Percentiles rank a stretch among this genome's conserved stretches.
Conservation (phyloP, 2,329 filamentous ascomycete genomes). For the Teratosphaeria pseudoeucalypti region DNA sequence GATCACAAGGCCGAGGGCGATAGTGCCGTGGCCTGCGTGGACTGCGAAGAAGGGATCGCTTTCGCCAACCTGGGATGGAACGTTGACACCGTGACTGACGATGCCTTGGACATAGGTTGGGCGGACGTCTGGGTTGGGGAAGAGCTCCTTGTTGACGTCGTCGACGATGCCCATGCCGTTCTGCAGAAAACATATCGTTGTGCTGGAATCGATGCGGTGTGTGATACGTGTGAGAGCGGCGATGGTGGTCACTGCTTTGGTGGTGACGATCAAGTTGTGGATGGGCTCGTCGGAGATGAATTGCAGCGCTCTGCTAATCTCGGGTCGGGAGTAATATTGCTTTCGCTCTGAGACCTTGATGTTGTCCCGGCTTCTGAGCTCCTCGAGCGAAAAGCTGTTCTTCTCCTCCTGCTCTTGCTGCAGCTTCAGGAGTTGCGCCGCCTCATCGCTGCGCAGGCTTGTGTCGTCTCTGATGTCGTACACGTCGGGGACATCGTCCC, state of each 20-base stretch:
- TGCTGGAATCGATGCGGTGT: slow-evolving; percentile 54
- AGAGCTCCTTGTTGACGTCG: slow-evolving; percentile 59
- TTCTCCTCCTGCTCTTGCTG: slow-evolving; percentile 1
- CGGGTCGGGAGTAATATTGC: neutral
- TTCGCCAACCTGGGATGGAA: slow-evolving; percentile 23
- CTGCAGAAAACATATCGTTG: slow-evolving; percentile 65
- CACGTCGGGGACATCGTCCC: slow-evolving; percentile 9
- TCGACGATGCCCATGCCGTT: slow-evolving; percentile 81
- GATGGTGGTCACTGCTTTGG: slow-evolving; percentile 62
- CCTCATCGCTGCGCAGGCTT: slow-evolving; percentile 17
- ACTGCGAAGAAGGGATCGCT: slow-evolving; percentile 41
- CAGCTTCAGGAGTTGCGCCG: slow-evolving; percentile 13
- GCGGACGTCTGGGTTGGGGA: slow-evolving; percentile 52
- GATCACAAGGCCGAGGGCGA: slow-evolving; percentile 42
- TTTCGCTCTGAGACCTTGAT: neutral
- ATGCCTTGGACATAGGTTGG: slow-evolving; percentile 70
- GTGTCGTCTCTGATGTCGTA: slow-evolving; percentile 13
- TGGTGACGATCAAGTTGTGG: slow-evolving; percentile 64
- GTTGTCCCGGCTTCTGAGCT: neutral
- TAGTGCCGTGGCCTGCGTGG: slow-evolving; percentile 50
- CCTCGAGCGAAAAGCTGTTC: neutral
- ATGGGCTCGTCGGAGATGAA: slow-evolving; percentile 38
- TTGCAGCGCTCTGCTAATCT: neutral
- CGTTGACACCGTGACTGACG: slow-evolving; percentile 48
- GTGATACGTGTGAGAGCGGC: slow-evolving; percentile 55